Percentiles rank a stretch among this genome's conserved stretches.
Evolutionary conservation across 306 rosid genomes (phyloP).

Genomic region (Lathyrus oleraceus): DNA sequence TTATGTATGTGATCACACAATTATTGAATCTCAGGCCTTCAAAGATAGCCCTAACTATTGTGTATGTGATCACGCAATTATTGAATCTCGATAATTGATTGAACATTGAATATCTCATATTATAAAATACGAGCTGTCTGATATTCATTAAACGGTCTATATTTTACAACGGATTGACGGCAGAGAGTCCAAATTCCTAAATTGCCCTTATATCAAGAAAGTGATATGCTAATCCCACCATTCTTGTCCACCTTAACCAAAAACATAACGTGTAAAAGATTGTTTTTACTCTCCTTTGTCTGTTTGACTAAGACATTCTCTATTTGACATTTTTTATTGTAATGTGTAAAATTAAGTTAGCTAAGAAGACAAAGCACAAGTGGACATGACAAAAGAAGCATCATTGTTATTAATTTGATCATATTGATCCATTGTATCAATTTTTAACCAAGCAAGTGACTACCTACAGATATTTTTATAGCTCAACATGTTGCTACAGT

Average conservation of each 20-base stretch:
- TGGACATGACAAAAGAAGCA: conserved; percentile 19
- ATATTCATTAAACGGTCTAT: no score
- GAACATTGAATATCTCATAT: background rate
- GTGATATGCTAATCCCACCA: conserved; percentile 38
- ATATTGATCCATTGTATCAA: conserved; percentile 16
- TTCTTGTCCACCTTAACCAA: background rate
- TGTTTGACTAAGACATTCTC: background rate
- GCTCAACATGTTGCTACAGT: conserved; percentile 32
- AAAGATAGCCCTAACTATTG: background rate
- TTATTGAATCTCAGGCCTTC: background rate
- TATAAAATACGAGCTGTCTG: no score
- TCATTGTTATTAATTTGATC: conserved; percentile 25
- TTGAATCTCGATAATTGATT: background rate
- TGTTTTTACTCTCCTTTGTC: conserved; percentile 3
- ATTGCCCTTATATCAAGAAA: conserved; percentile 7
- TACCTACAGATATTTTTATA: conserved; percentile 11
- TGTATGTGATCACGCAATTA: background rate
- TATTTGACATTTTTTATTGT: conserved; percentile 4
- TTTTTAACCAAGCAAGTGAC: conserved; percentile 2
- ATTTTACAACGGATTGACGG: no score
- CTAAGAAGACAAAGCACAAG: conserved; percentile 18
- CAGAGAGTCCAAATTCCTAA: background rate
- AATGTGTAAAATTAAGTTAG: conserved; percentile 5
- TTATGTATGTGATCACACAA: background rate
- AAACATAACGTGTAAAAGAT: conserved; percentile 6